phyloP scores from a whole-genome alignment of 805 yeast species.

The Grigorovia yakushimaensis region DNA sequence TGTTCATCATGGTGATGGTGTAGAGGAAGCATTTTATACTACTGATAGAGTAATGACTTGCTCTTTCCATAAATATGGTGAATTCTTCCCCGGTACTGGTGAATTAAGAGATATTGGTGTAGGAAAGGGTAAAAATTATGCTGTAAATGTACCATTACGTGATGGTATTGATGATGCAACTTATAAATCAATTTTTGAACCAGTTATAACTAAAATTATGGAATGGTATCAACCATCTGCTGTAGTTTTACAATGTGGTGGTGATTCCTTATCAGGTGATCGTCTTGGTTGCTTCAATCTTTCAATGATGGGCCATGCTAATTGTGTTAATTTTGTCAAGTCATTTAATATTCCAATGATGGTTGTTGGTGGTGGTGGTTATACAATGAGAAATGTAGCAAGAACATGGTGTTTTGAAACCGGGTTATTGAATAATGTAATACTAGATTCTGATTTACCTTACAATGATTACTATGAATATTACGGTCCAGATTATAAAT shows the following conservation, averaged over 20 bases:
- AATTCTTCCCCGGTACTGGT: conserved; percentile 96
- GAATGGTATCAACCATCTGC: conserved; percentile 88
- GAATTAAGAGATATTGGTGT: conserved; percentile 82
- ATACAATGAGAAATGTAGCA: conserved; percentile 91
- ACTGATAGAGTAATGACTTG: conserved; percentile 96
- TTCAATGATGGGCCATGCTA: conserved; percentile 89
- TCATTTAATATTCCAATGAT: conserved; percentile 84
- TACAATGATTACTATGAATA: conserved; percentile 95
- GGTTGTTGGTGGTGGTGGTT: conserved; percentile 96
- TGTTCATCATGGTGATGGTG: conserved; percentile 96
- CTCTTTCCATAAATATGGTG: conserved; percentile 92
- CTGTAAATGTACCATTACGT: conserved; percentile 83
- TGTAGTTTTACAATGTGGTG: conserved; percentile 94
- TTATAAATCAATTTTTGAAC: conserved; percentile 65
- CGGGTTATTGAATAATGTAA: conserved; percentile 58
- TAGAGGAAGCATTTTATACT: conserved; percentile 91
- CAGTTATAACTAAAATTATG: conserved; percentile 83
- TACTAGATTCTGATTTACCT: conserved; percentile 63
- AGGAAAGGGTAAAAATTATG: conserved; percentile 79
- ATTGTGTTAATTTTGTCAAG: conserved; percentile 83
- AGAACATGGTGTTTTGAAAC: conserved; percentile 96
- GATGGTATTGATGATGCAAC: conserved; percentile 95
- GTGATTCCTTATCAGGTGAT: conserved; percentile 90
- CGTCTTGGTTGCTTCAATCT: conserved; percentile 89
- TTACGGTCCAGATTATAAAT: conserved; percentile 92